Percentiles rank a stretch among this genome's conserved stretches.
Evolutionary conservation across 805 yeast species (phyloP).

Genomic region (Geotrichum ghanense): DNA sequence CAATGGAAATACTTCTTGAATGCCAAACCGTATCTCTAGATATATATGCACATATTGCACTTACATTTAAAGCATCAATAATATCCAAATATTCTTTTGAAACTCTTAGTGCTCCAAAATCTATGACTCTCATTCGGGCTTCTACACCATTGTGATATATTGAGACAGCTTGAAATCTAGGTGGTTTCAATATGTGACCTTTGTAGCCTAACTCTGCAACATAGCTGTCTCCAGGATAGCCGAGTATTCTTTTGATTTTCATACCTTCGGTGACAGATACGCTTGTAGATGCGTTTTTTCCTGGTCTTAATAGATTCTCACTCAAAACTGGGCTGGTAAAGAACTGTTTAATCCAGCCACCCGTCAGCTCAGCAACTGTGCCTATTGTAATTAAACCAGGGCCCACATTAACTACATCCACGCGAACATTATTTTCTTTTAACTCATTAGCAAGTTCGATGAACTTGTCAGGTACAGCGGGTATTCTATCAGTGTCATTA

Average conservation of each 20-base stretch:
- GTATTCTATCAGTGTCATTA: background rate
- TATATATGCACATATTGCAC: background rate
- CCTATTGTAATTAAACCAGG: background rate
- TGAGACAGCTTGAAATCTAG: background rate
- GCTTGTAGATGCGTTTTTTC: background rate
- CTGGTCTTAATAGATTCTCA: background rate
- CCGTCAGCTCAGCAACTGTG: background rate
- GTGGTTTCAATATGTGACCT: background rate
- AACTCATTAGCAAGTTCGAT: background rate
- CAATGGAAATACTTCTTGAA: background rate
- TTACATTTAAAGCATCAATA: background rate
- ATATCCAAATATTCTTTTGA: background rate
- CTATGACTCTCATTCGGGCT: background rate
- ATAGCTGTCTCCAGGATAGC: background rate
- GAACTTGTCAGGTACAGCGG: background rate
- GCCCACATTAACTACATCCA: background rate
- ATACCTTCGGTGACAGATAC: background rate
- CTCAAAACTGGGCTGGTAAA: background rate
- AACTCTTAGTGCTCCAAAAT: background rate
- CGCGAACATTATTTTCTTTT: background rate
- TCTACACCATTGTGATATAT: background rate
- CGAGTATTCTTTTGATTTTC: background rate
- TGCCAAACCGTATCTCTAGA: background rate
- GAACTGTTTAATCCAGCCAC: background rate
- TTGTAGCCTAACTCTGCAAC: constrained; percentile 1